Conservation (phyloP, 495 filamentous ascomycete species). For the Penicillium desertorum region DNA sequence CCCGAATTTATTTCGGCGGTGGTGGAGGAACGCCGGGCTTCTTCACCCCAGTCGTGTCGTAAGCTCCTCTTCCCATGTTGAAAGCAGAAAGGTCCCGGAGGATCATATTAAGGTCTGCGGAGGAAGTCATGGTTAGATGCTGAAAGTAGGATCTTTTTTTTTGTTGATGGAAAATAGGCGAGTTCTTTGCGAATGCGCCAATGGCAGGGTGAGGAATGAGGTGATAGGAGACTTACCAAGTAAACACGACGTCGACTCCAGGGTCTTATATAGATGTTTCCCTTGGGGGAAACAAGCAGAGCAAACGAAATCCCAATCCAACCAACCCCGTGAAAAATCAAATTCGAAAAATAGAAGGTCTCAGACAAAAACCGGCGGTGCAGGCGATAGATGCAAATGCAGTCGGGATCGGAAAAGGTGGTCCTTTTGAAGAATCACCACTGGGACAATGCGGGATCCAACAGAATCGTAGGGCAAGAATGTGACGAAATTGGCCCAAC, state of each 20-base stretch:
- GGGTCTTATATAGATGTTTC: slow-evolving; percentile 31
- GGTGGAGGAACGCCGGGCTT: slow-evolving; percentile 55
- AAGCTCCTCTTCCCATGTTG: slow-evolving; percentile 61
- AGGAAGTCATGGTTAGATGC: slow-evolving; percentile 36
- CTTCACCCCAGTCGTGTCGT: slow-evolving; percentile 59
- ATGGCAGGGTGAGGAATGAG: slow-evolving; percentile 23
- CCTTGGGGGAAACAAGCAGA: slow-evolving; percentile 11
- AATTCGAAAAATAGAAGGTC: slow-evolving; percentile 19
- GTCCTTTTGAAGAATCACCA: slow-evolving; percentile 42
- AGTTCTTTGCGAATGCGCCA: slow-evolving; percentile 2
- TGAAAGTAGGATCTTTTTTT: slow-evolving; percentile 2
- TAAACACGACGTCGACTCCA: slow-evolving; percentile 26
- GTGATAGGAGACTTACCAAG: slow-evolving; percentile 26
- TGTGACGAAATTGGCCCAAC: slow-evolving; percentile 38
- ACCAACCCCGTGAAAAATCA: slow-evolving; percentile 23
- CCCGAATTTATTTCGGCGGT: slow-evolving; percentile 36
- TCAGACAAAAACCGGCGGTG: slow-evolving; percentile 32
- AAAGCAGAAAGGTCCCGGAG: slow-evolving; percentile 45
- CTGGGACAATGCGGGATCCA: slow-evolving; percentile 37
- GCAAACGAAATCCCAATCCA: slow-evolving; percentile 33
- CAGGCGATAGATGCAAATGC: slow-evolving; percentile 35
- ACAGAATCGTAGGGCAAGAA: slow-evolving; percentile 48
- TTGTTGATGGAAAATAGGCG: neutral
- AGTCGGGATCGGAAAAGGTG: slow-evolving; percentile 44
- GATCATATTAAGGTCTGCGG: slow-evolving; percentile 51